Base-by-base conservation (phyloP, 805 yeast species). In the Candida patagonica region DNA sequence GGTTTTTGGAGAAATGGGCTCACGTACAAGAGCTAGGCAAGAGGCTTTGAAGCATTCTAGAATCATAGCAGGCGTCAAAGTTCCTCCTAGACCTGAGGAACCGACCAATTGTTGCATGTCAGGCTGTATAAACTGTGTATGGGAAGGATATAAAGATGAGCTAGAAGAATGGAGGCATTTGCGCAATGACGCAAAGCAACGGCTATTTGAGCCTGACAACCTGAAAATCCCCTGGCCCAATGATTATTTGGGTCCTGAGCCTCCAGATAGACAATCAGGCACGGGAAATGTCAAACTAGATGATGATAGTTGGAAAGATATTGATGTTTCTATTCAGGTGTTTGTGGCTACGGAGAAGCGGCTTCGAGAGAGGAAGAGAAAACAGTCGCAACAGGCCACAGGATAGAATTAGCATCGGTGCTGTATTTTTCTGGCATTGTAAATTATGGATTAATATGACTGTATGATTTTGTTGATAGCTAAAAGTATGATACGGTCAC, bases 51-150 rank as follows among this genome's bases (percentile, higher is more conserved):
- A 47, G 1, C 44, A 60, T 24, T 51, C 56, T 6, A 51, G 57
- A 24, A 46, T 49, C 1, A 68, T 73, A 2, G 78, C 71, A 0
- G 96, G 96, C 0, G 66, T 92, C 0, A 58, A 56, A 6, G 94
- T 89, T 0, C 95, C 96, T 2, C 75, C 73, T n/a, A 73, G 70
- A 55, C 97, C 98, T 0, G 66, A 63, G 4, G 95, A 85, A 50
- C 97, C 97, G 1, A 95, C 88, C 51, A 87, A 89, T 59, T 89
- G 98, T 59, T 89, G 98, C 60, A 87, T 87, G 95, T 79, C 92
- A 42, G 98, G 98, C 1, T 89, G 98, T 60, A 78, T 85, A 23
- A 87, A 89, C 60, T 89, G 98, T 60, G 97, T 89, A 1, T 92
- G 97, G 97, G 96, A 88, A 52, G 63, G 84, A 40, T 89, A 76